phyloP scores from a whole-genome alignment of 2,329 filamentous ascomycete species.

The Penicillium glabrum region DNA sequence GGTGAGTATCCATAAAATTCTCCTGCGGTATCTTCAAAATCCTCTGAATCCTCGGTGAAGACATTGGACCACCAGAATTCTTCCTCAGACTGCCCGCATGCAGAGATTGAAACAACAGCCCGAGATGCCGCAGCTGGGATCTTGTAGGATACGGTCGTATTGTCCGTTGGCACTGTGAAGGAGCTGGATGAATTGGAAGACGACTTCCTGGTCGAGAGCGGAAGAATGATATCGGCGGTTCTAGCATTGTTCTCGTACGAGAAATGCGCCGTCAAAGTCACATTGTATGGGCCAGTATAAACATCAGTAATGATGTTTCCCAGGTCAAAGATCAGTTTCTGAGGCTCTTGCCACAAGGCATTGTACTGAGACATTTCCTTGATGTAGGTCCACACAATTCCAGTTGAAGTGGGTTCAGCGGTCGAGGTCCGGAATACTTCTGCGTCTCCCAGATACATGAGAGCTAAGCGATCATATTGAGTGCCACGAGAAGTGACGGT shows the following conservation, averaged over 20 bases:
- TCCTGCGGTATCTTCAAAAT: constrained; percentile 60
- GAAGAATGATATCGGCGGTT: constrained; percentile 66
- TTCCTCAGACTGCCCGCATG: constrained; percentile 72
- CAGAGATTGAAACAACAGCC: constrained; percentile 73
- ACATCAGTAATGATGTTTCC: constrained; percentile 69
- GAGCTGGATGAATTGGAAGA: constrained; percentile 58
- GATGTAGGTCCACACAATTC: constrained; percentile 73
- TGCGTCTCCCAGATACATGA: constrained; percentile 73
- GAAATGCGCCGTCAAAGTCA: constrained; percentile 72
- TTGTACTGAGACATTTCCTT: constrained; percentile 77
- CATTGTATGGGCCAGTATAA: constrained; percentile 73
- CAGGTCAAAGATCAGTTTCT: constrained; percentile 78
- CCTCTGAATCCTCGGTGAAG: constrained; percentile 58
- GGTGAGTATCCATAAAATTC: constrained; percentile 67
- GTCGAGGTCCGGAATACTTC: constrained; percentile 85
- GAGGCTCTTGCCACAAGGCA: constrained; percentile 65
- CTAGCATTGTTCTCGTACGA: constrained; percentile 50
- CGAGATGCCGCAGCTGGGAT: constrained; percentile 67
- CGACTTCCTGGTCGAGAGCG: constrained; percentile 47
- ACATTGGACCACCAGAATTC: constrained; percentile 89
- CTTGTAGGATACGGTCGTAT: constrained; percentile 58
- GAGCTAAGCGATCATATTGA: constrained; percentile 74
- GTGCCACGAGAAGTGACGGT: constrained; percentile 69
- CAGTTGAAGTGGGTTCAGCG: constrained; percentile 69
- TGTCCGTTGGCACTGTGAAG: constrained; percentile 65